Evolutionary conservation across 352 stramenopile genomes (phyloP), one percentile per base, ranked within the genome.

Genomic region (Phytophthora kernoviae): DNA sequence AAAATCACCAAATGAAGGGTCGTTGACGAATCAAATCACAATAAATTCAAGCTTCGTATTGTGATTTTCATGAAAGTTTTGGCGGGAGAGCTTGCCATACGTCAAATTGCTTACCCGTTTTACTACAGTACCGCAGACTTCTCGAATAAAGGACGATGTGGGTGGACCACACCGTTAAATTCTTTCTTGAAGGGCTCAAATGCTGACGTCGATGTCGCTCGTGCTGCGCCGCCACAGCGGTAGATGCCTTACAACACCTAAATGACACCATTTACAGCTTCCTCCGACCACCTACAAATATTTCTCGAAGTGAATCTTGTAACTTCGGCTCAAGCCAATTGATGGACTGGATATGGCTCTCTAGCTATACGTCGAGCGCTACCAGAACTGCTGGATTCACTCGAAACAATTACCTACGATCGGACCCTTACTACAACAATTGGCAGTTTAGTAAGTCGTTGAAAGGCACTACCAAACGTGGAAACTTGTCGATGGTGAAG

Each of bases 321-420:
- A 9, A 15, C 12, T 24, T 52, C 14, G 52, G 39, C 6, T 52
- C 26, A 3, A 42, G 22, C 1, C 11, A 22, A n/a, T 20, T 58
- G 27, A 22, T 58, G 26, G 51, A 58, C 30, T 50, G 41, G 18
- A 59, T 51, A 7, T 45, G 32, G 40, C 2, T 9, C 17, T 32
- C 52, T 0, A 59, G 40, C 11, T 45, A 40, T 20, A 24, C 24
- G 24, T 30, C 27, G 4, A 22, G 12, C n/a, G 18, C 11, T 12
- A n/a, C n/a, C n/a, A 30, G 51, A 15, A 33, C 11, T 3, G 17
- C 27, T 20, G 5, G 40, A 2, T 58, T 37, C 39, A 26, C 51
- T 17, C 20, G 43, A 0, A 24, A 18, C 27, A 59, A 59, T 21
- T 45, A 37, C 14, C 17, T 59, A 10, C 52, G 27, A 1, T 59